phyloP scores from a whole-genome alignment of 768 basidiomycete genomes.

The Lentinula lateritia region DNA sequence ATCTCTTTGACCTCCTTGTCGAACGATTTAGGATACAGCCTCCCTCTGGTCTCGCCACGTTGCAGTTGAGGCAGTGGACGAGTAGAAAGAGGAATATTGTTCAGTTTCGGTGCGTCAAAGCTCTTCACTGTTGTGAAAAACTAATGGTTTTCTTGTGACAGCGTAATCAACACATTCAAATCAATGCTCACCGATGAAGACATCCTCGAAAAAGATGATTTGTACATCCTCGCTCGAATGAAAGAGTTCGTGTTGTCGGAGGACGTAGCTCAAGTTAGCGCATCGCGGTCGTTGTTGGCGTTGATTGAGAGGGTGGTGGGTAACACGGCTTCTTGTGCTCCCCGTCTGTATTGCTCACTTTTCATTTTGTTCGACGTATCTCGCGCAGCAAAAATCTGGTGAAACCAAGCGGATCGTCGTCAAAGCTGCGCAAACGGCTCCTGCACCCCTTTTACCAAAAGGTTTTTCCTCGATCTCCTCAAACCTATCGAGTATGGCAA shows the following conservation, averaged over 20 bases:
- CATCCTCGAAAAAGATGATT: constrained; percentile 82
- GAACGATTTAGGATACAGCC: constrained; percentile 74
- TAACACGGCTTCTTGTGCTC: constrained; percentile 10
- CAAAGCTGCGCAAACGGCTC: constrained; percentile 50
- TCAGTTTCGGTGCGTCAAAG: constrained; percentile 65
- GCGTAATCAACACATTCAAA: constrained; percentile 88
- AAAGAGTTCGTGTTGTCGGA: constrained; percentile 71
- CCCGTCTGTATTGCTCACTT: background rate
- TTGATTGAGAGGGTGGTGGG: constrained; percentile 79
- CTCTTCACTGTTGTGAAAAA: no score
- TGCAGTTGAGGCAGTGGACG: constrained; percentile 74
- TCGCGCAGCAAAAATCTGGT: constrained; percentile 41
- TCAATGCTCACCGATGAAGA: constrained; percentile 83
- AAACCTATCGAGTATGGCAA: background rate
- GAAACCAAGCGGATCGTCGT: constrained; percentile 52
- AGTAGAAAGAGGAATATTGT: constrained; percentile 84
- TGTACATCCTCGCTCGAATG: constrained; percentile 76
- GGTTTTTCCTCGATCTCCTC: constrained; percentile 12
- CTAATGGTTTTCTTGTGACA: constrained; percentile 17
- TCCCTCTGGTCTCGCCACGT: constrained; percentile 56
- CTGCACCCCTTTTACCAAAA: constrained; percentile 72
- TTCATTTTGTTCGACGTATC: background rate
- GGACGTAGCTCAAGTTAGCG: constrained; percentile 56
- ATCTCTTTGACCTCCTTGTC: constrained; percentile 77
- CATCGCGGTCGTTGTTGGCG: constrained; percentile 69